phyloP scores from a whole-genome alignment of 768 basidiomycete genomes.

The Trametes sanguinea region DNA sequence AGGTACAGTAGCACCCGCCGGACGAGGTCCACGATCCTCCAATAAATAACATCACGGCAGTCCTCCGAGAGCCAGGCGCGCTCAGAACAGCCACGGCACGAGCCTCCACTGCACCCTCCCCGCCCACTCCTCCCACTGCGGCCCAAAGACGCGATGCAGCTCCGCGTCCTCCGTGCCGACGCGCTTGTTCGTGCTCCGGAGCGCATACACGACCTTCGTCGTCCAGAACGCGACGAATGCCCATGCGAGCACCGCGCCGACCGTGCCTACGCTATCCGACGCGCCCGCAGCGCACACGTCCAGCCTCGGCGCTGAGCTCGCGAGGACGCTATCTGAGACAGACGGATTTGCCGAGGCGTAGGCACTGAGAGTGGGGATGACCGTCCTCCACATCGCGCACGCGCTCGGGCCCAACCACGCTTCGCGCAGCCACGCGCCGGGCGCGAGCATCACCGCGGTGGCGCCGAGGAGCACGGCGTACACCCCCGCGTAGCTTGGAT shows the following conservation, averaged over 20 bases:
- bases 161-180: constrained; percentile 30
- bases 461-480: constrained; percentile 32
- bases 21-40: no score
- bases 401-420: constrained; percentile 20
- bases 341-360: no score
- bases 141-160: constrained; percentile 28
- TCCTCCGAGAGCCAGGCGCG: not conserved
- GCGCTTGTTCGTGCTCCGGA: constrained; percentile 31
- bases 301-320: not conserved
- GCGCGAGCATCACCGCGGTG: constrained; percentile 24
- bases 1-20: no score
- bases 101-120: constrained; percentile 28
- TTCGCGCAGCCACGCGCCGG: constrained; percentile 28
- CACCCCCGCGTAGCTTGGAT: constrained; percentile 42
- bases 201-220: constrained; percentile 31
- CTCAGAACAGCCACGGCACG: constrained; percentile 29
- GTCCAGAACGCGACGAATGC: constrained; percentile 33
- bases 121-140: constrained; percentile 32
- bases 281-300: not conserved
- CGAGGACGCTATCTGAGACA: not conserved
- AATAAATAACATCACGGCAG: no score
- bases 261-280: not conserved
- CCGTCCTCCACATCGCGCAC: not conserved
- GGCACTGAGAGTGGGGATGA: not conserved
- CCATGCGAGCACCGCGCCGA: constrained; percentile 17